These are phyloP conservation scores for Amaranthus tricolor DNA, from an alignment of 179 eudicot genomes.

Conservation along the genomic window DNA sequence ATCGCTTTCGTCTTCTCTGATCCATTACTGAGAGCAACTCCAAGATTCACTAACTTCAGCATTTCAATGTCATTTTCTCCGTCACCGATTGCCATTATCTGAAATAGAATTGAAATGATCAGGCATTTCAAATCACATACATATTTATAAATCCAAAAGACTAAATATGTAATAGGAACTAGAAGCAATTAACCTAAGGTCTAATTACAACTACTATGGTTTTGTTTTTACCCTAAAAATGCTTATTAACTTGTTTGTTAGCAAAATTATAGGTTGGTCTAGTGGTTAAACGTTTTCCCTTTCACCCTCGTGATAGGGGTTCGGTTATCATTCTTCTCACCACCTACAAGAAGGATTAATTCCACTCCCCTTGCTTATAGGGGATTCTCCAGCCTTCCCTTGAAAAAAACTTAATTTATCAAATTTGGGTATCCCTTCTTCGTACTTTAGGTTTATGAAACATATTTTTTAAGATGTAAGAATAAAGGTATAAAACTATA, in stretches of 20 bases:
- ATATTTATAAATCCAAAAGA: not conserved
- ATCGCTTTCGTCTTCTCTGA: conserved; percentile 81
- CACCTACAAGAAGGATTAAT: no score
- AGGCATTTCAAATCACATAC: not conserved
- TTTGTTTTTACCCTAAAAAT: not conserved
- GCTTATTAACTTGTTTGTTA: no score
- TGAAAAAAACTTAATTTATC: not conserved
- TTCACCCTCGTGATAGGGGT: no score
- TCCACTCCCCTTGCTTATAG: no score
- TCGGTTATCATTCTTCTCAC: no score
- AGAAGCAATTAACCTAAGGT: not conserved
- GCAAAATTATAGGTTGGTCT: no score
- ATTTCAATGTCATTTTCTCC: conserved; percentile 95
- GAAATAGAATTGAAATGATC: not conserved
- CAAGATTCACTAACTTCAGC: conserved; percentile 77
- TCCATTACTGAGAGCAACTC: conserved; percentile 88
- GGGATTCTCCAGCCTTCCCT: no score
- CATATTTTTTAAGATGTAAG: not conserved
- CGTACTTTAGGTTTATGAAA: not conserved
- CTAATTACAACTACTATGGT: not conserved
- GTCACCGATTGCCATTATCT: conserved; percentile 96
- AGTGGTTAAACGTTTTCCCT: no score
- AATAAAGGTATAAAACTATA: no score
- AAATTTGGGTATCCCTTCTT: not conserved
- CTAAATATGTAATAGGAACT: not conserved